Conservation (phyloP, 805 yeast genomes). For the Lipomyces orientalis region DNA sequence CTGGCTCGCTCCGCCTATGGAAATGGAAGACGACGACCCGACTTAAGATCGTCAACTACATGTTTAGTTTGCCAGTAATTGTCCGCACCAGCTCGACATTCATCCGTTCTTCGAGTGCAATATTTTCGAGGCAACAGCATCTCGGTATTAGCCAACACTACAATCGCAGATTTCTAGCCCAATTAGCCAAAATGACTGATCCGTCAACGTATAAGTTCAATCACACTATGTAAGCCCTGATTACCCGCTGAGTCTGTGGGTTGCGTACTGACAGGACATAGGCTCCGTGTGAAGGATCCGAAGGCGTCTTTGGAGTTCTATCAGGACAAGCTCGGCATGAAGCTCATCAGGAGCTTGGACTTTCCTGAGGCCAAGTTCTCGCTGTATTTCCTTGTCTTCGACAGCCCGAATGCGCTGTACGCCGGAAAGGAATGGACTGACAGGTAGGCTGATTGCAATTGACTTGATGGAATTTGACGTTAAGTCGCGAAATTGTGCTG, state of each 20-base stretch:
- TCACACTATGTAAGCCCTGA: slow-evolving; percentile 49
- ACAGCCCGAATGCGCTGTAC: slow-evolving; percentile 51
- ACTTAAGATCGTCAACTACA: not conserved
- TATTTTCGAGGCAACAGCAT: not conserved
- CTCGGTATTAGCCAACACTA: not conserved
- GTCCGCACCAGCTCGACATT: slow-evolving; percentile 1
- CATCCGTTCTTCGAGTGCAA: not conserved
- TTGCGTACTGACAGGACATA: slow-evolving; percentile 45
- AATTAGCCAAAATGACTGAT: slow-evolving; percentile 37
- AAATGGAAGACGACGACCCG: too few relatives aligned
- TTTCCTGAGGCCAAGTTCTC: slow-evolving; percentile 64
- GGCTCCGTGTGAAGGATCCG: slow-evolving; percentile 83
- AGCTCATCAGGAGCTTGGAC: slow-evolving; percentile 57
- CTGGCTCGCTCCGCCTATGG: too few relatives aligned
- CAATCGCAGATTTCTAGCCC: slow-evolving; percentile 16
- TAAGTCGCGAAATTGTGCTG: not conserved
- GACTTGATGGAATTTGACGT: not conserved
- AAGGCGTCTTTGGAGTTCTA: slow-evolving; percentile 74
- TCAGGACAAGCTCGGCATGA: slow-evolving; percentile 74
- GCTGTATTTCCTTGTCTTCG: slow-evolving; percentile 70
- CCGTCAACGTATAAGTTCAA: slow-evolving; percentile 51
- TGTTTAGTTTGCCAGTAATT: not conserved
- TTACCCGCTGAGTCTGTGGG: not conserved
- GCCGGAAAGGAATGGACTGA: slow-evolving; percentile 49
- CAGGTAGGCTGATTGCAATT: slow-evolving; percentile 37